Percentiles rank a stretch among this genome's conserved stretches.
Evolutionary conservation across 345 rosid genomes (phyloP).

Genomic region (Balakata baccata): DNA sequence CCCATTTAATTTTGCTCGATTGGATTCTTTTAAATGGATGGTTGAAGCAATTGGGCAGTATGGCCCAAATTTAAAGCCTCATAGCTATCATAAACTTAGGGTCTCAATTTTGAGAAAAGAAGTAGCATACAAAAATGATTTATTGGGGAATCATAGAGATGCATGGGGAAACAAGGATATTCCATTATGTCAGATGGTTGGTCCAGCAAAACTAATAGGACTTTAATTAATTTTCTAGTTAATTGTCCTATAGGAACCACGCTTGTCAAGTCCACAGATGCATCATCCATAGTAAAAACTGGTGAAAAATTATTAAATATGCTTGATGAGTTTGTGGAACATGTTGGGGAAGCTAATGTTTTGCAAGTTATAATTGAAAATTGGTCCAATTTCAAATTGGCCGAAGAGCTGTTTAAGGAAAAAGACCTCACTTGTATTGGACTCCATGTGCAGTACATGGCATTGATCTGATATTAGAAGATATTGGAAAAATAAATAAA

Average conservation of each 20-base stretch:
- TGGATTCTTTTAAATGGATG: neutral
- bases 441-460: neutral
- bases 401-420: neutral
- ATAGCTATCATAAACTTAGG: neutral
- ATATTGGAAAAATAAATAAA: neutral
- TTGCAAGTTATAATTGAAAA: neutral
- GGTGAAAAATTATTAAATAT: neutral
- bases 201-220: neutral
- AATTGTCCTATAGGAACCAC: neutral
- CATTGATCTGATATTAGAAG: neutral
- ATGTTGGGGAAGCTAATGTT: neutral
- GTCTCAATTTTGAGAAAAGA: neutral
- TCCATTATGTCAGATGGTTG: neutral
- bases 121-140: neutral
- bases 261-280: neutral
- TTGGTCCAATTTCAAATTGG: neutral
- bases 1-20: neutral
- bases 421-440: neutral
- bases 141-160: neutral
- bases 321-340: neutral
- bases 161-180: neutral
- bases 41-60: neutral
- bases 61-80: neutral
- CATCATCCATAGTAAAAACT: neutral
- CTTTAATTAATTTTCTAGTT: neutral